phyloP scores from a whole-genome alignment of 2,329 filamentous ascomycete genomes.

The Leptographium flavum region DNA sequence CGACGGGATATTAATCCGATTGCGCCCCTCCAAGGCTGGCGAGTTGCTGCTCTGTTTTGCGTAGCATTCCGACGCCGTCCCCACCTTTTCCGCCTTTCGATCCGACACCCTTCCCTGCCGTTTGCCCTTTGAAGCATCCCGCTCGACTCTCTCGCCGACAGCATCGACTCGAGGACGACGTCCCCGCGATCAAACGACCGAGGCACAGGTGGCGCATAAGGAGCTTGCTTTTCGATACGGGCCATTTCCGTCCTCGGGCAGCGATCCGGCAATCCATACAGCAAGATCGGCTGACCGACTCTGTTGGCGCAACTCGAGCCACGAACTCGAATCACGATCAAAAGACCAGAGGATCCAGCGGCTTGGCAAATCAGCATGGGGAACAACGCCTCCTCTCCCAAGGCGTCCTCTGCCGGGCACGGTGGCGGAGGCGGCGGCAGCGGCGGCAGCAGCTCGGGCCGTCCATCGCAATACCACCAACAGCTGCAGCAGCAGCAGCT shows the following conservation, averaged over 20 bases:
- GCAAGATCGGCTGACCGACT: too few relatives aligned
- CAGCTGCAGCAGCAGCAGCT: slow-evolving; percentile 15
- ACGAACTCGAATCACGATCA: too few relatives aligned
- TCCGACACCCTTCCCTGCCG: neutral
- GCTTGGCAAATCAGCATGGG: slow-evolving; percentile 22
- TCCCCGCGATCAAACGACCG: too few relatives aligned
- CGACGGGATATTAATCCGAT: neutral
- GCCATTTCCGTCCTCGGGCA: too few relatives aligned
- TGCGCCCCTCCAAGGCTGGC: neutral
- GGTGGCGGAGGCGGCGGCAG: slow-evolving; percentile 4
- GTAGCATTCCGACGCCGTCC: neutral
- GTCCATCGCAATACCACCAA: slow-evolving; percentile 18
- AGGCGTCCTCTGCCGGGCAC: slow-evolving; percentile 17
- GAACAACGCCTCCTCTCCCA: slow-evolving; percentile 27
- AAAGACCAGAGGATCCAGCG: neutral
- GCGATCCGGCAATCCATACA: too few relatives aligned
- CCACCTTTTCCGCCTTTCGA: neutral
- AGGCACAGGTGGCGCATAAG: too few relatives aligned
- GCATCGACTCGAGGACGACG: too few relatives aligned
- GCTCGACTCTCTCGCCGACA: too few relatives aligned
- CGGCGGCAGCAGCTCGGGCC: slow-evolving; percentile 16
- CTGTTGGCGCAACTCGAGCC: too few relatives aligned
- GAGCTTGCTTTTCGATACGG: too few relatives aligned
- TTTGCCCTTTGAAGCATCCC: too few relatives aligned
- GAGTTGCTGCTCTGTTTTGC: too few relatives aligned